phyloP scores from a whole-genome alignment of 2,329 filamentous ascomycete species.

The Mariannaea sp. region DNA sequence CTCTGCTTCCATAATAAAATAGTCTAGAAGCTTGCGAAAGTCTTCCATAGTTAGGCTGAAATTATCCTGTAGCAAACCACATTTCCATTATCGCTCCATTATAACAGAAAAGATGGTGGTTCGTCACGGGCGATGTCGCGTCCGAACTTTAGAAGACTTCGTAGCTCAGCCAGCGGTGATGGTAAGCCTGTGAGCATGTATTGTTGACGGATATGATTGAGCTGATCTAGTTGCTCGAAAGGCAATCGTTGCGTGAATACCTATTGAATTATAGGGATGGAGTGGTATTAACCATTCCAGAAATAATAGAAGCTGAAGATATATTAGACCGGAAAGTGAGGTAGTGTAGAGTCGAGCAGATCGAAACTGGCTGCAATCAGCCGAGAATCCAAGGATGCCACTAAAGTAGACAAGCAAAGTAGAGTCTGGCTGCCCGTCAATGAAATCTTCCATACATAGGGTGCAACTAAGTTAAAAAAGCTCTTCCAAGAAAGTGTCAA shows the following conservation, averaged over 20 bases:
- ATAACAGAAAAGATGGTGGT: not conserved
- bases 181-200: not conserved
- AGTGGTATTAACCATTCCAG: not conserved
- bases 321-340: not conserved
- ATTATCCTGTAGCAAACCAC: not conserved
- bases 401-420: constrained; percentile 5
- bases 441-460: not conserved
- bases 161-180: not conserved
- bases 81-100: not conserved
- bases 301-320: not conserved
- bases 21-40: not conserved
- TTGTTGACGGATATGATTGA: not conserved
- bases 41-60: not conserved
- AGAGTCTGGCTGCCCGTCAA: not conserved
- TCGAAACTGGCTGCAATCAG: not conserved
- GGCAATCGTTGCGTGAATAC: not conserved
- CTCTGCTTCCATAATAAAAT: not conserved
- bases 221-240: not conserved
- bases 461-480: no score
- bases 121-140: not conserved
- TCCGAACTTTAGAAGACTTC: not conserved
- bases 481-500: no score
- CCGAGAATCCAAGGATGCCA: not conserved
- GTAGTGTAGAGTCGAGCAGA: not conserved
- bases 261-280: not conserved